Base-by-base conservation (phyloP, 2,329 filamentous ascomycete species). In the Geosmithia putterillii region DNA sequence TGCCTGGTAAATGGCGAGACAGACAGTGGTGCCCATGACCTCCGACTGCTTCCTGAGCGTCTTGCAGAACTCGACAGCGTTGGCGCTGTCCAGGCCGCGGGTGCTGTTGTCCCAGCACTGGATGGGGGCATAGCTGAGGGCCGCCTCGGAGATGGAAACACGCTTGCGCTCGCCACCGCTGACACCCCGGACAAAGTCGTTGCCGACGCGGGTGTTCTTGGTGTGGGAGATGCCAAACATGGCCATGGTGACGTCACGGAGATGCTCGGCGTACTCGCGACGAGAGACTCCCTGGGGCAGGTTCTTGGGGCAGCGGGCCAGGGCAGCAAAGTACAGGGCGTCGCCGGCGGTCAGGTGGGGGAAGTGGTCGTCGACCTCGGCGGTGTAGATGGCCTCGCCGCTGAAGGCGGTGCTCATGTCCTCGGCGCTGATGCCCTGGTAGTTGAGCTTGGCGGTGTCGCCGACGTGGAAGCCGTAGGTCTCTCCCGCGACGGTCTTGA, bases 111-210 rank as follows among this genome's bases (percentile, higher is more conserved):
- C 86, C 85, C 86, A 92, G 0, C 61, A 64, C 6, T 53, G 57
- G 36, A 79, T 58, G 0, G 72, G 72, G 0, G 76, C 73, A 28
- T 70, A 66, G 15, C 80, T 80, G 10, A 88, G 66, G 46, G 82
- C 73, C 50, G 85, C 86, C 60, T 92, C 86, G 1, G 83, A 84
- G 47, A 92, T 87, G 38, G 79, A 84, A 5, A 94, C 86, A 57
- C 87, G 79, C 64, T 92, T 89, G 44, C 80, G 69, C 57, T 86
- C 81, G 34, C 82, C 81, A 21, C 81, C 82, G 7, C 74, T 80
- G 1, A 85, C 74, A 41, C 85, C 85, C 1, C 82, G 76, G 10
- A 88, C 70, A 38, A 83, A 77, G 50, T 86, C 81, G 46, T 86
- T 79, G 7, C 85, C 85, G 12, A 89, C 81, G 51, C 81, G 83